Conservation (phyloP, 495 filamentous ascomycete genomes). For the Penicillium riverlandense region DNA sequence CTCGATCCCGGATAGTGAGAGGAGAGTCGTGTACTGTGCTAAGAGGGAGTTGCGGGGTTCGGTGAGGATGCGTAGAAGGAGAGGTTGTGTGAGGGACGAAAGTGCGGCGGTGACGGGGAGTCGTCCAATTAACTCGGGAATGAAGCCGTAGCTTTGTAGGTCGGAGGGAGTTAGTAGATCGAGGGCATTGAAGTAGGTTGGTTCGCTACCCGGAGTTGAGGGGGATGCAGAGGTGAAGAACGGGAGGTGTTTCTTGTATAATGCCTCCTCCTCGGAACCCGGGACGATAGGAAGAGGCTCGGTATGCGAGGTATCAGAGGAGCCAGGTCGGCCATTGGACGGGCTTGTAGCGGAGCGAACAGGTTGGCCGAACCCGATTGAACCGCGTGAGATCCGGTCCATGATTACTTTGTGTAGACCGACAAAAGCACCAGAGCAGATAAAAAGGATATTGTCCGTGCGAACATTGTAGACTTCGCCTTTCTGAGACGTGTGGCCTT, state of each 20-base stretch:
- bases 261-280: slow-evolving; percentile 48
- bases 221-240: slow-evolving; percentile 47
- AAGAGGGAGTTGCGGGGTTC: slow-evolving; percentile 85
- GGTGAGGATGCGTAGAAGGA: slow-evolving; percentile 80
- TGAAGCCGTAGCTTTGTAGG: slow-evolving; percentile 85
- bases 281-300: slow-evolving; percentile 41
- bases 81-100: slow-evolving; percentile 66
- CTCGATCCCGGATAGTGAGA: slow-evolving; percentile 74
- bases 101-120: slow-evolving; percentile 84
- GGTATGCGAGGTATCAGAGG: slow-evolving; percentile 22
- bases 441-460: slow-evolving; percentile 93
- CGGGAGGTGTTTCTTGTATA: slow-evolving; percentile 63
- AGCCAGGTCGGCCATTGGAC: slow-evolving; percentile 12
- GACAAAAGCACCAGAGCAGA: slow-evolving; percentile 92
- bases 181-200: slow-evolving; percentile 64
- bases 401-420: slow-evolving; percentile 85
- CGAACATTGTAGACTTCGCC: slow-evolving; percentile 84
- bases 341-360: slow-evolving; percentile 45
- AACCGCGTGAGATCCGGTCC: slow-evolving; percentile 76
- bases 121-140: slow-evolving; percentile 88
- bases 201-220: slow-evolving; percentile 23
- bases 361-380: slow-evolving; percentile 85
- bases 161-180: slow-evolving; percentile 77
- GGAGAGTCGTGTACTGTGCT: slow-evolving; percentile 77
- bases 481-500: slow-evolving; percentile 47